Percentiles rank a stretch among this genome's conserved stretches.
Evolutionary conservation across 2,329 filamentous ascomycete species (phyloP).

Genomic region (Lasiodiplodia sp.): DNA sequence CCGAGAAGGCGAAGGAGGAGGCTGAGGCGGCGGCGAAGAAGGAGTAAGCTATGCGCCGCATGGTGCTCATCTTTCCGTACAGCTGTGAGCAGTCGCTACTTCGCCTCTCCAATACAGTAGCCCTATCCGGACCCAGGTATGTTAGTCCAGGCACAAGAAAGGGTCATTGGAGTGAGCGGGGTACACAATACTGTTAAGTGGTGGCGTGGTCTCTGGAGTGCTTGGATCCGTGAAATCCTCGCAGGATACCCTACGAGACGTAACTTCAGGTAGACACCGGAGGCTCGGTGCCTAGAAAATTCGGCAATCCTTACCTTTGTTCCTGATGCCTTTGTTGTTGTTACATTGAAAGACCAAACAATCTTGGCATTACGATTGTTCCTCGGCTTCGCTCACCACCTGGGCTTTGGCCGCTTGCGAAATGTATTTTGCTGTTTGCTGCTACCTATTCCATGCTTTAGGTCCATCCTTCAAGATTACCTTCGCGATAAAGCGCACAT

Average conservation of each 20-base stretch:
- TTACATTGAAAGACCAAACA: slow-evolving; percentile 19
- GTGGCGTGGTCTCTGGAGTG: neutral
- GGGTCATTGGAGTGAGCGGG: neutral
- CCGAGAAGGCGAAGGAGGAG: slow-evolving; percentile 56
- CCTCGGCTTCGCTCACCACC: slow-evolving; percentile 10
- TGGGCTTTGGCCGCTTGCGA: neutral
- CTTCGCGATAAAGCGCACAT: neutral
- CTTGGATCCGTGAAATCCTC: neutral
- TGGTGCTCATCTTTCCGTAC: neutral
- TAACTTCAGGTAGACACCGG: neutral
- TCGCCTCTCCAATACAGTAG: neutral
- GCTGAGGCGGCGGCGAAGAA: slow-evolving; percentile 14
- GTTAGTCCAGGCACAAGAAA: neutral
- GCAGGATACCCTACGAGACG: slow-evolving; percentile 12
- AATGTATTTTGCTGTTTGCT: slow-evolving; percentile 3
- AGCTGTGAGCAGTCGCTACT: neutral
- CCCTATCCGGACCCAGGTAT: neutral
- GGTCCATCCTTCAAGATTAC: neutral
- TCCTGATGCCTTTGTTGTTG: slow-evolving; percentile 24
- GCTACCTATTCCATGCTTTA: neutral
- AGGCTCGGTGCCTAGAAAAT: neutral
- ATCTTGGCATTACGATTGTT: slow-evolving; percentile 27
- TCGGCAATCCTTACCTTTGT: neutral
- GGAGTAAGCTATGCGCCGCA: slow-evolving; percentile 2
- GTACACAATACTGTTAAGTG: neutral